A percentile compares a stretch with the other conserved stretches of the same genome.
These are phyloP conservation scores for Brassica rapa DNA, from an alignment of 345 rosid species.

Conservation along the genomic window DNA sequence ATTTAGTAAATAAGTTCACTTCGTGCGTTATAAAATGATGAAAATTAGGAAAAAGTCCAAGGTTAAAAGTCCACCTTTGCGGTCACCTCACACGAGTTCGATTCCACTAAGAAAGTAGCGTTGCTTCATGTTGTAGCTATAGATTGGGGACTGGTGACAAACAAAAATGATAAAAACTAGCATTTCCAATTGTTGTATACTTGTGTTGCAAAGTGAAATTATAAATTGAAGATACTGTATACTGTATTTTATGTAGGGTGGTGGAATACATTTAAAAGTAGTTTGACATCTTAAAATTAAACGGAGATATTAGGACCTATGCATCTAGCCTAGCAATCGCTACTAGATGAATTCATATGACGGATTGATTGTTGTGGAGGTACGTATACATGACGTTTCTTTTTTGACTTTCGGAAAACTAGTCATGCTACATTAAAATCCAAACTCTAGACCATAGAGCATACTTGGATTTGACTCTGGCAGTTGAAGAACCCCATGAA, in stretches of 20 bases:
- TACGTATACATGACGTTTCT: constrained; percentile 8
- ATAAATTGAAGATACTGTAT: too few species aligned
- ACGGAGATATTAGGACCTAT: background rate
- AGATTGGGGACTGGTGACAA: too few species aligned
- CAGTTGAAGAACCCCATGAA: background rate
- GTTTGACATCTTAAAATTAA: background rate
- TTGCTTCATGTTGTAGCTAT: too few species aligned
- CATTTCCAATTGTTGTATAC: background rate
- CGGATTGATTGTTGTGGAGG: background rate
- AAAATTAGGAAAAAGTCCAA: too few species aligned
- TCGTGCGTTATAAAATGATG: background rate
- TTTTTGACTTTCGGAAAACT: background rate
- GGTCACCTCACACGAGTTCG: too few species aligned
- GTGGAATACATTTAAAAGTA: background rate
- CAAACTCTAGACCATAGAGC: background rate
- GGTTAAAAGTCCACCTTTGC: too few species aligned
- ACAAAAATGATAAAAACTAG: background rate
- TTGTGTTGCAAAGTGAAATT: background rate
- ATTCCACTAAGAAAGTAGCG: too few species aligned
- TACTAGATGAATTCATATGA: background rate
- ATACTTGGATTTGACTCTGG: background rate
- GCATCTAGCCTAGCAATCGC: too few species aligned
- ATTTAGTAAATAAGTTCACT: too few species aligned
- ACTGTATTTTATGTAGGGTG: background rate
- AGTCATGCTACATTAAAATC: background rate